Conservation (phyloP, 345 rosid species). For the Euphorbia pulcherrima region DNA sequence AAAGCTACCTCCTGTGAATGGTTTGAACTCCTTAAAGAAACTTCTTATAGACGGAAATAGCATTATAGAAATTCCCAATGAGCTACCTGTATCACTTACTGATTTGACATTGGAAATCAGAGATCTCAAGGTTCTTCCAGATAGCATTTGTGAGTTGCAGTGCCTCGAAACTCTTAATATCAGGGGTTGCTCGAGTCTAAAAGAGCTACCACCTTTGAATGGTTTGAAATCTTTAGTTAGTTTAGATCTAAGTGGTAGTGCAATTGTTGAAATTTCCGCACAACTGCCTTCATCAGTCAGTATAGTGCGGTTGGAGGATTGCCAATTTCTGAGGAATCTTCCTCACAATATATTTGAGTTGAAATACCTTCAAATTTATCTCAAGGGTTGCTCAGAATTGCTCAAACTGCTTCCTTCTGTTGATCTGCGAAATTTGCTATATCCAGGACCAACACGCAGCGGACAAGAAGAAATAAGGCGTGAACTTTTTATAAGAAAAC, state of each 20-base stretch:
- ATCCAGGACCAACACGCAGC: background rate
- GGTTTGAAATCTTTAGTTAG: background rate
- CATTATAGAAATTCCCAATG: too few relatives aligned
- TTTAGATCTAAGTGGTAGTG: background rate
- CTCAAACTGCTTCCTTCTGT: background rate
- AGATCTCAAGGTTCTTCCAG: background rate
- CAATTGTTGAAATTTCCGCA: background rate
- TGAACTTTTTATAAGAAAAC: background rate
- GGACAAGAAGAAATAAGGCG: background rate
- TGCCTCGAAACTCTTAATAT: background rate
- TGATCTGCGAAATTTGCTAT: too few relatives aligned
- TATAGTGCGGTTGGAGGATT: background rate
- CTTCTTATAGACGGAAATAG: too few relatives aligned
- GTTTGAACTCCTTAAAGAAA: too few relatives aligned
- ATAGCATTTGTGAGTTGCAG: background rate
- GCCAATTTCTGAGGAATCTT: background rate
- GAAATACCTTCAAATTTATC: background rate
- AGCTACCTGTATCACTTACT: background rate
- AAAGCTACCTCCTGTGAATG: too few relatives aligned
- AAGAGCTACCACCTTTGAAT: too few relatives aligned
- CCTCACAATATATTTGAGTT: background rate
- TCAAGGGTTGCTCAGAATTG: background rate
- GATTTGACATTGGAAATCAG: too few relatives aligned
- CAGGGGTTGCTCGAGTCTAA: background rate
- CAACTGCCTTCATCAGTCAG: background rate